Evolutionary conservation across 352 stramenopile species (phyloP).

Genomic region (Phytophthora vignae): DNA sequence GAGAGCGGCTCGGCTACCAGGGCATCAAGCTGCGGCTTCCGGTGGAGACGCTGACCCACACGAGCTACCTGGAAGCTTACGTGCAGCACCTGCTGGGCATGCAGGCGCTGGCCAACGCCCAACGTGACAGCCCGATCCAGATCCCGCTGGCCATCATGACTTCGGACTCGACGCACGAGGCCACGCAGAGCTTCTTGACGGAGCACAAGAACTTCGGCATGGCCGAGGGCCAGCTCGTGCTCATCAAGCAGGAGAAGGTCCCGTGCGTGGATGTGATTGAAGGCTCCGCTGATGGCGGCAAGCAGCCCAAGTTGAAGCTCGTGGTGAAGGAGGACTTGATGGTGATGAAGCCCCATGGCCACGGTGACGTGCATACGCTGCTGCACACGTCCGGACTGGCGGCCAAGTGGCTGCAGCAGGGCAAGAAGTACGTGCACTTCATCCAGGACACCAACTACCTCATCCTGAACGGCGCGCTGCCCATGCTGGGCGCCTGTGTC

Average conservation of each 20-base stretch:
- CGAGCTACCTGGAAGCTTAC: conserved; percentile 95
- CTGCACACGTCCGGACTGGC: conserved; percentile 84
- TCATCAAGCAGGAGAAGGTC: conserved; percentile 99
- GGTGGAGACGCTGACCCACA: conserved; percentile 92
- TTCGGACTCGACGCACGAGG: conserved; percentile 94
- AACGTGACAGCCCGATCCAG: conserved; percentile 27
- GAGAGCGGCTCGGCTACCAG: conserved; percentile 96
- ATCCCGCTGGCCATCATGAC: conserved; percentile 99
- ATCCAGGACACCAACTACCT: conserved; percentile 96
- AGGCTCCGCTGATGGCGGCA: conserved; percentile 15
- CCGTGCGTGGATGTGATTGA: conserved; percentile 71
- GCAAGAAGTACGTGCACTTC: conserved; percentile 97
- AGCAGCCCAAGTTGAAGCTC: conserved; percentile 77
- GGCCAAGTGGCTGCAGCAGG: conserved; percentile 67
- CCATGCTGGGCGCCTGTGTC: conserved; percentile 90
- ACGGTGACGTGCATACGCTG: conserved; percentile 98
- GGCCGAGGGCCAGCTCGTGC: conserved; percentile 88
- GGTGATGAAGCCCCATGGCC: conserved; percentile 98
- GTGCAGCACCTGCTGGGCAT: conserved; percentile 94
- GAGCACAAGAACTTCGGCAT: conserved; percentile 96
- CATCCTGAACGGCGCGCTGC: conserved; percentile 93
- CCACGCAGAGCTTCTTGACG: conserved; percentile 90
- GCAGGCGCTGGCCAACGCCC: conserved; percentile 56
- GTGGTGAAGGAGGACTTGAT: conserved; percentile 59
- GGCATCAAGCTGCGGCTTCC: conserved; percentile 97